Conservation (phyloP, 306 rosid genomes). For the Vicia villosa region DNA sequence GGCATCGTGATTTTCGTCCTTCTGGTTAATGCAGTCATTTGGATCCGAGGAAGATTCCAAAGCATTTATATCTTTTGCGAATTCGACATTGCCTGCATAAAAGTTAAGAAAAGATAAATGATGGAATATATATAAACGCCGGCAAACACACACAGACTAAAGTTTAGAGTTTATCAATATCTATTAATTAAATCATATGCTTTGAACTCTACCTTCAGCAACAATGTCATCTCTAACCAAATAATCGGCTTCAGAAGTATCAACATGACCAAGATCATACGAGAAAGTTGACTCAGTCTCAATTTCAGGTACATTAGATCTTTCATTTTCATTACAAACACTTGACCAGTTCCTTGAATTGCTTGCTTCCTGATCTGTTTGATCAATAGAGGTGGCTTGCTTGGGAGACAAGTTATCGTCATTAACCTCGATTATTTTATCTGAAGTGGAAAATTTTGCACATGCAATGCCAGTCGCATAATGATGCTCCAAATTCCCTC, state of each 20-base stretch:
- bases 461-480: conserved; percentile 44
- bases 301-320: conserved; percentile 44
- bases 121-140: neutral
- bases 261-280: conserved; percentile 37
- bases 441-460: conserved; percentile 53
- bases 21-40: conserved; percentile 36
- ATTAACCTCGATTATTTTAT: conserved; percentile 45
- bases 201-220: conserved; percentile 60
- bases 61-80: conserved; percentile 38
- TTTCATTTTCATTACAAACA: conserved; percentile 47
- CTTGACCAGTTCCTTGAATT: conserved; percentile 42
- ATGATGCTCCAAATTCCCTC: conserved; percentile 61
- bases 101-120: conserved; percentile 23
- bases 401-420: conserved; percentile 50
- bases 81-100: conserved; percentile 51
- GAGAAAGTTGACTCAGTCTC: conserved; percentile 37
- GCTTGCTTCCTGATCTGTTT: conserved; percentile 46
- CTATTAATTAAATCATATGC: conserved; percentile 24
- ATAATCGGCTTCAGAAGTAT: conserved; percentile 38
- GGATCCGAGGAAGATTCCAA: conserved; percentile 49
- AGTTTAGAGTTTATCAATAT: neutral
- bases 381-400: conserved; percentile 42
- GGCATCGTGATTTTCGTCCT: conserved; percentile 45
- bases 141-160: neutral
- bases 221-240: conserved; percentile 44